Percentiles rank a stretch among this genome's conserved stretches.
These are phyloP conservation scores for Leucaena leucocephala DNA, from an alignment of 306 rosid genomes.

Conservation along the genomic window DNA sequence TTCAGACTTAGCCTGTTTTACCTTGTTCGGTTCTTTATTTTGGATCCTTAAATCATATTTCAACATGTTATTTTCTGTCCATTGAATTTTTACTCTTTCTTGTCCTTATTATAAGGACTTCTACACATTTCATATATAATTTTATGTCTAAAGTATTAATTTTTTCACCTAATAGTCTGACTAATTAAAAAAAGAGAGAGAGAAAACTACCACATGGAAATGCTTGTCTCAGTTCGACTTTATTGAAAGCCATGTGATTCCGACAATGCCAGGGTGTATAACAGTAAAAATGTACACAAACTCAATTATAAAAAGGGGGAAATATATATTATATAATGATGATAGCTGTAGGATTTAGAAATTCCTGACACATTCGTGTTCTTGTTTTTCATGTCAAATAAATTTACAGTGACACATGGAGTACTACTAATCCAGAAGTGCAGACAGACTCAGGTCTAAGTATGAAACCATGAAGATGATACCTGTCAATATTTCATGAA, in stretches of 20 bases:
- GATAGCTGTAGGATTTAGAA: not conserved
- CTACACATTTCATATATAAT: too few relatives aligned
- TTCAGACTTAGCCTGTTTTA: not conserved
- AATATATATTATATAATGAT: constrained; percentile 8
- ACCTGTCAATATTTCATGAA: not conserved
- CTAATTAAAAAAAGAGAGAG: too few relatives aligned
- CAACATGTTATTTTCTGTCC: not conserved
- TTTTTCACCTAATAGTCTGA: too few relatives aligned
- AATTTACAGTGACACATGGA: not conserved
- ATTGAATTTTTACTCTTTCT: not conserved
- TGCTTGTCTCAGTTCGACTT: not conserved
- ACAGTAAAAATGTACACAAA: not conserved
- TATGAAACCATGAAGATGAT: not conserved
- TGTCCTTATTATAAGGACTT: too few relatives aligned
- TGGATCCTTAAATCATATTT: not conserved
- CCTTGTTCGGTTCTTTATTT: not conserved
- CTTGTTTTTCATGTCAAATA: not conserved
- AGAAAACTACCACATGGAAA: not conserved
- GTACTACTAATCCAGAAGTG: not conserved
- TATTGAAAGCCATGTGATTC: not conserved
- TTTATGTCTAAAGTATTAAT: too few relatives aligned
- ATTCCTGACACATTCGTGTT: not conserved
- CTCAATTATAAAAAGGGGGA: not conserved
- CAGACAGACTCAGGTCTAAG: not conserved
- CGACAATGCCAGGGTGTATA: not conserved